phyloP scores from a whole-genome alignment of 371 early-diverging fungal genomes.

The Rhizomucor pusillus region DNA sequence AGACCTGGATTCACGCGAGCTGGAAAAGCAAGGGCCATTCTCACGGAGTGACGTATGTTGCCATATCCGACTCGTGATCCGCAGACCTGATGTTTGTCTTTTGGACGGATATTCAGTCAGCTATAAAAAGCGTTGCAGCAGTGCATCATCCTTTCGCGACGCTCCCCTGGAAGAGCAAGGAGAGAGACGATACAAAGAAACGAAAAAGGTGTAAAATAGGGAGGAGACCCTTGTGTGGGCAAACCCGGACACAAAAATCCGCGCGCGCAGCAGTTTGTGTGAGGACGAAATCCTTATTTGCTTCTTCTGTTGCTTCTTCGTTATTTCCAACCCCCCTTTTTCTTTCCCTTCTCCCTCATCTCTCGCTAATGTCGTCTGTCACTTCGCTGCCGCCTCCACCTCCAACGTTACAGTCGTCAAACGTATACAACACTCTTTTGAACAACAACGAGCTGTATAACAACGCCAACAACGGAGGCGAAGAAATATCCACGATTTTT shows the following conservation, averaged over 20 bases:
- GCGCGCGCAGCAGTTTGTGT: slow-evolving; percentile 1
- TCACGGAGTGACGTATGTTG: too few species aligned
- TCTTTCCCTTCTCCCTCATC: neutral
- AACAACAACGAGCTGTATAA: neutral
- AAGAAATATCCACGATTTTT: slow-evolving; percentile 88
- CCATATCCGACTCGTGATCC: too few species aligned
- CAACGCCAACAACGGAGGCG: slow-evolving; percentile 9
- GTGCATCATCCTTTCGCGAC: too few species aligned
- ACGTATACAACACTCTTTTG: slow-evolving; percentile 3
- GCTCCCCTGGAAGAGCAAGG: too few species aligned
- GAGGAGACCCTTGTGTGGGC: neutral
- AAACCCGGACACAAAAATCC: neutral
- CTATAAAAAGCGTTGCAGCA: too few species aligned
- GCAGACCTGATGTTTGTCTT: too few species aligned
- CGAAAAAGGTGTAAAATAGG: too few species aligned
- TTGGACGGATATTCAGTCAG: too few species aligned
- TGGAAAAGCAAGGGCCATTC: too few species aligned
- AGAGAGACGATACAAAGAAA: too few species aligned
- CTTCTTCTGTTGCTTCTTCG: neutral
- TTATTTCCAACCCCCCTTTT: slow-evolving; percentile 1
- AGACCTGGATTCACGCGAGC: too few species aligned
- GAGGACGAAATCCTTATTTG: neutral
- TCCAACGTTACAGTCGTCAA: neutral
- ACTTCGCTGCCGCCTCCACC: slow-evolving; percentile 1
- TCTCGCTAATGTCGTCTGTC: slow-evolving; percentile 5